Evolutionary conservation across 352 stramenopile species (phyloP), one percentile per base, ranked within the genome.

Genomic region (Detonula confervacea): DNA sequence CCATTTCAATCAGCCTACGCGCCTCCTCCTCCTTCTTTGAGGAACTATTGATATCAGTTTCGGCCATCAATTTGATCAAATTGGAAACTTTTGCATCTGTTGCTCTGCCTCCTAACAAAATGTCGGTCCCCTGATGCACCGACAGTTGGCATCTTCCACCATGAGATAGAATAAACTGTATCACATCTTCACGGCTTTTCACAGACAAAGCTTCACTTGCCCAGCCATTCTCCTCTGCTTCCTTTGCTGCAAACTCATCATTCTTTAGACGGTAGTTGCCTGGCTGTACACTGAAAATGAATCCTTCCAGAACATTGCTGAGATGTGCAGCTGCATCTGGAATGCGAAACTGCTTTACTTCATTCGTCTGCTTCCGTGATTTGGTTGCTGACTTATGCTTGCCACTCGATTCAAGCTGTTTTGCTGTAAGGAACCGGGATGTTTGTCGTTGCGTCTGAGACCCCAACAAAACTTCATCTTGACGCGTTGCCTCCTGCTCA

Each of bases 111-210:
- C 82, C 84, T 39, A 92, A 20, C 18, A 90, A 61, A 55, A 91
- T 85, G 22, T 86, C 60, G 18, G 64, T 69, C 42, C 55, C 56
- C 22, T 30, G 20, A 47, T 83, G 56, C 30, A 66, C 51, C 14
- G 63, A 52, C 1, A 91, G 25, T 39, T 76, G 55, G n/a, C 83
- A 86, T 64, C 8, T 87, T 8, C 87, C 89, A 37, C 84, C 80
- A 52, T 93, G 87, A 24, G 78, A 68, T 30, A 78, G 65, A 47
- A 93, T 88, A 73, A 92, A 93, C 65, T 47, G 1, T 49, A 90
- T 80, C 9, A 93, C 78, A 72, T 93, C 83, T 59, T 86, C 27
- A 20, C 71, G 79, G 16, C 33, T 64, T 55, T 55, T 87, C 0
- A 92, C 82, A 25, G 65, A 56, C 44, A 52, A 52, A 18, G 84